Percentiles rank a stretch among this genome's conserved stretches.
Conservation (phyloP, 768 basidiomycete species). For the Fomitopsis pulvina region DNA sequence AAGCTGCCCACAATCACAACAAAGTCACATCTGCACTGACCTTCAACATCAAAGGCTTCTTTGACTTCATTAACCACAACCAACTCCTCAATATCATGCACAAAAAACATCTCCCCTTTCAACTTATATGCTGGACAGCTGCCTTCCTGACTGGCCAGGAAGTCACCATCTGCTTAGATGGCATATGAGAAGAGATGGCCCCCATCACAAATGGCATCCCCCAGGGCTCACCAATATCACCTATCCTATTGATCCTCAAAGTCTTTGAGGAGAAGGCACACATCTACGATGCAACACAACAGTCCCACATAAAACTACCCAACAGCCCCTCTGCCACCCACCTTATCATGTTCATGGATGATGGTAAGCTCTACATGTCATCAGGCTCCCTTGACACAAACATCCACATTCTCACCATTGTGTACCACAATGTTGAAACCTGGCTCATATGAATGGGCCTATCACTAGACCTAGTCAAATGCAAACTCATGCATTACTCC, state of each 20-base stretch:
- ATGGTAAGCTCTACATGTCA: conserved; percentile 21
- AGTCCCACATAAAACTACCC: too few relatives aligned
- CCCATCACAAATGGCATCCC: conserved; percentile 26
- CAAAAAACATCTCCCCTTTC: conserved; percentile 7
- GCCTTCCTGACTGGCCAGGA: conserved; percentile 7
- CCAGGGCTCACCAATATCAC: conserved; percentile 24
- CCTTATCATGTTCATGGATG: conserved; percentile 26
- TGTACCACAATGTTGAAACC: neutral
- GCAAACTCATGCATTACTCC: conserved; percentile 4
- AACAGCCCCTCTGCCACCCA: neutral
- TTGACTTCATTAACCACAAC: conserved; percentile 17
- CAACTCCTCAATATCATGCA: conserved; percentile 1
- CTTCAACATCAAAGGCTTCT: conserved; percentile 18
- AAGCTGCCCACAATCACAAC: neutral
- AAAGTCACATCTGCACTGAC: conserved; percentile 9
- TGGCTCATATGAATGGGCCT: neutral
- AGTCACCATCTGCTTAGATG: conserved; percentile 12
- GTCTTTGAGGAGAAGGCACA: too few relatives aligned
- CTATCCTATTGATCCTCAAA: conserved; percentile 6
- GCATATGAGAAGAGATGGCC: conserved; percentile 17
- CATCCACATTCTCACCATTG: neutral
- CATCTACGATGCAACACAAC: too few relatives aligned
- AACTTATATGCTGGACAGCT: conserved; percentile 5
- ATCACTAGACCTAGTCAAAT: neutral
- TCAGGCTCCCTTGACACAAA: neutral